phyloP scores from a whole-genome alignment of 345 rosid species.

The Clarkia xantiana region DNA sequence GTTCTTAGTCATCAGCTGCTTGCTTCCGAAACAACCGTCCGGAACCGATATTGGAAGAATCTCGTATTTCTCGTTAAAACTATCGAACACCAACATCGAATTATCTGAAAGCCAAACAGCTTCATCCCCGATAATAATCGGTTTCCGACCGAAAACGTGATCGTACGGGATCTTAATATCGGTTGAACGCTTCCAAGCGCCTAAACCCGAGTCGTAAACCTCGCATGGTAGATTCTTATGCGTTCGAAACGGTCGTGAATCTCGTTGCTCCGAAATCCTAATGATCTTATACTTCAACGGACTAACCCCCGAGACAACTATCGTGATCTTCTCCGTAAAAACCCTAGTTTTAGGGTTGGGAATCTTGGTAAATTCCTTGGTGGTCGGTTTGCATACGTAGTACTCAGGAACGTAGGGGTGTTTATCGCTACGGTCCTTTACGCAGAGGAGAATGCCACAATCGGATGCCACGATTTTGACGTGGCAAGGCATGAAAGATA shows the following conservation, averaged over 20 bases:
- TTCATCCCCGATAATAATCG: neutral
- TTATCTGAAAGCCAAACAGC: neutral
- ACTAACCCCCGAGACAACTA: neutral
- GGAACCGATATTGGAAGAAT: neutral
- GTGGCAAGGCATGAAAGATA: neutral
- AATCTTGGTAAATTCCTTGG: neutral
- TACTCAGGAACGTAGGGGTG: neutral
- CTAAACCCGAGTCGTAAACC: neutral
- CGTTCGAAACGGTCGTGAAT: neutral
- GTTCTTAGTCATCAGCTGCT: neutral
- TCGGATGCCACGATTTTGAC: conserved; percentile 1
- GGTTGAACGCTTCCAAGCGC: neutral
- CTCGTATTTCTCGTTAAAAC: neutral
- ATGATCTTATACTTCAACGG: neutral
- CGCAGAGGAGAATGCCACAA: neutral
- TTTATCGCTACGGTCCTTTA: neutral
- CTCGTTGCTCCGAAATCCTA: neutral
- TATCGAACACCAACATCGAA: neutral
- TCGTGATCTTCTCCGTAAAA: neutral
- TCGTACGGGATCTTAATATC: neutral
- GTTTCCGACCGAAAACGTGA: neutral
- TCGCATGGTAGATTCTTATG: neutral
- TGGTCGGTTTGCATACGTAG: neutral
- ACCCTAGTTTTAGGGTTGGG: neutral
- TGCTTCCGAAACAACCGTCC: too few relatives aligned